Evolutionary conservation across 768 basidiomycete species (phyloP).

Genomic region (Pleurotus platypus): DNA sequence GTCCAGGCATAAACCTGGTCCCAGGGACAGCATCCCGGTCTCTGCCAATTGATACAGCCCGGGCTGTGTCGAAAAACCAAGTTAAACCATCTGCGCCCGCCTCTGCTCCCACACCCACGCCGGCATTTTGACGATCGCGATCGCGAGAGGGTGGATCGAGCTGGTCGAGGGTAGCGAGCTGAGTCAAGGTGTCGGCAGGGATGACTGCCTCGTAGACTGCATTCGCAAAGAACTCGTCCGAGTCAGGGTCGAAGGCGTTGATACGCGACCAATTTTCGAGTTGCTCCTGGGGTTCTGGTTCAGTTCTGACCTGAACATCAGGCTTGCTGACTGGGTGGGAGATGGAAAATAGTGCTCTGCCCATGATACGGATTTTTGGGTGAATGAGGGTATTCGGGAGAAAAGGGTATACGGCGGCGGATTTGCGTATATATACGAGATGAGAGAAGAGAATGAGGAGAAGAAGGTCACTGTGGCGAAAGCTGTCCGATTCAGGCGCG

Average conservation of each 20-base stretch:
- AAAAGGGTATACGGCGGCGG: conserved; percentile 2
- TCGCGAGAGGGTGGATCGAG: neutral
- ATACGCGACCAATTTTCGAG: conserved; percentile 62
- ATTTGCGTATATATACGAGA: conserved; percentile 8
- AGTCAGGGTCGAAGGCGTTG: conserved; percentile 76
- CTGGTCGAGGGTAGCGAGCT: neutral
- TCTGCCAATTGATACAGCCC: neutral
- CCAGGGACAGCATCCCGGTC: neutral
- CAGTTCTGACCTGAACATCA: conserved; percentile 32
- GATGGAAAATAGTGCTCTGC: conserved; percentile 57
- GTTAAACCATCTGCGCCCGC: neutral
- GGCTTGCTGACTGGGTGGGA: conserved; percentile 31
- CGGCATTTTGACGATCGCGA: conserved; percentile 4
- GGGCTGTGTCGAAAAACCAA: neutral
- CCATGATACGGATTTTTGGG: conserved; percentile 38
- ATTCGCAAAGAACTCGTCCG: conserved; percentile 68
- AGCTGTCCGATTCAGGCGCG: conserved; percentile 8
- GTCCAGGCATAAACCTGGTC: conserved; percentile 4
- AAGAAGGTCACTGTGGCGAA: neutral
- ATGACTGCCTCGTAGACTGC: conserved; percentile 70
- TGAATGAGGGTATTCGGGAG: conserved; percentile 18
- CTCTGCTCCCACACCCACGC: conserved; percentile 3
- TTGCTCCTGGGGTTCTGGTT: conserved; percentile 31
- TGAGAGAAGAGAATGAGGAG: neutral
- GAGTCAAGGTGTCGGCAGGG: conserved; percentile 27